Base-by-base conservation (phyloP, 108 stramenopile genomes). In the Stephanodiscus triporus region DNA sequence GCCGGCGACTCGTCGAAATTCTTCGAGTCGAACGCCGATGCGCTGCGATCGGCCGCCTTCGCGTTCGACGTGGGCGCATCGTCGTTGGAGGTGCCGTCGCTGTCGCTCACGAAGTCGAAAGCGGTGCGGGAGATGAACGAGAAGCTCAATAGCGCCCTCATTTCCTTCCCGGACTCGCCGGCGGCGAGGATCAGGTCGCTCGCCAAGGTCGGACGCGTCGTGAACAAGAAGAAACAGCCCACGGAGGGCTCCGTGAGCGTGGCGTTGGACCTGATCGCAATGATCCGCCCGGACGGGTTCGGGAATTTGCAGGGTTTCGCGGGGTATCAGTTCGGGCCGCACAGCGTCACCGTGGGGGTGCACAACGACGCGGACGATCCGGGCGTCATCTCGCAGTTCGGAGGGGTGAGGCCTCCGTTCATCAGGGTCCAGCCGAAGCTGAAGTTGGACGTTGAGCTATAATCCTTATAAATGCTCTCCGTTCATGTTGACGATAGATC, bases 281-380 rank as follows among this genome's bases (percentile, higher is more conserved):
- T 95, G 84, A 78, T 95, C 22, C 85, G 95, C 40, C 95, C 95
- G 19, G 95, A 95, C 80, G 95, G 95, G 32, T 95, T 87, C 71
- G 95, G 95, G 22, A 90, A 81, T 68, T 70, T 95, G n/a, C 95
- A 95, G 74, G 95, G 92, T 10, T 95, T 88, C 80, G 89, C 87
- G 16, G 92, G 92, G 27, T 95, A 93, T 47, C 84, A 91, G 56
- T 55, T 90, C 56, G 91, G 89, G 6, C 89, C 89, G 45, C 91
- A 93, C 67, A 87, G 85, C 66, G 70, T 93, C 49, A 95, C 89
- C 13, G 87, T 93, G 62, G 95, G 95, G 19, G 81, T 93, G 38
- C 87, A 88, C 77, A 95, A 95, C 64, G 95, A 95, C 84, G 95
- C 95, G 17, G 95, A 95, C 60, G 90, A 91, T 81, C 95, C 95